Base-by-base conservation (phyloP, 495 filamentous ascomycete species). In the Durotheca rogersii region DNA sequence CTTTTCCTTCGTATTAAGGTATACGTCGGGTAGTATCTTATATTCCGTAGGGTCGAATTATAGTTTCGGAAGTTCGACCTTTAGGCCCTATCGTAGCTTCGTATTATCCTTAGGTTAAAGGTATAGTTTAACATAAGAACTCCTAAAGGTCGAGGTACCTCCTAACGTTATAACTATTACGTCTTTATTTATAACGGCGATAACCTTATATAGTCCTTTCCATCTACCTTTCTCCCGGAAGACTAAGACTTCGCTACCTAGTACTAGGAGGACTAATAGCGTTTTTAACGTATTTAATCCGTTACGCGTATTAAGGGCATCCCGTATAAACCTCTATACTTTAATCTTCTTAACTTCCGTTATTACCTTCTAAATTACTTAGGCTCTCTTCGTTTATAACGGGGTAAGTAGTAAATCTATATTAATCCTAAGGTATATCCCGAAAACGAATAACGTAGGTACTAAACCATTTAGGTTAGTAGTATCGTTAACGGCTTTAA, bases 281-380 rank as follows among this genome's bases (percentile, higher is more conserved):
- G n/a, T n/a, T n/a, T n/a, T n/a, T n/a, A n/a, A 25, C 15, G 36
- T 53, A 11, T 16, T 31, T 11, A 49, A 52, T 7, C 59, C 49
- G 30, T 66, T 66, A 0, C 52, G 11, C 15, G 18, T 38, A 16
- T 49, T 35, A 1, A 62, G 34, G 9, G 51, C 47, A 23, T 55
- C 23, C 1, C 31, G 3, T 12, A 63, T 33, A 11, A 47, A 33
- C 1, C 46, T 25, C 30, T 55, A 23, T 11, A 52, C 52, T 7
- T 38, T 12, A 4, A 57, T 41, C 25, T 53, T 57, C 23, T 38
- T 33, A n/a, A 60, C 15, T 41, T 51, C 47, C 4, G 30, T 21
- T 21, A 56, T 63, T 10, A 56, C 56, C 30, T 60, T 63, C 9
- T 52, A 29, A 0, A 12, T 58, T 38, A 30, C 59, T 23, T n/a